These are phyloP conservation scores for Calonectria montana DNA, from an alignment of 2,329 filamentous ascomycete species.

Conservation along the genomic window DNA sequence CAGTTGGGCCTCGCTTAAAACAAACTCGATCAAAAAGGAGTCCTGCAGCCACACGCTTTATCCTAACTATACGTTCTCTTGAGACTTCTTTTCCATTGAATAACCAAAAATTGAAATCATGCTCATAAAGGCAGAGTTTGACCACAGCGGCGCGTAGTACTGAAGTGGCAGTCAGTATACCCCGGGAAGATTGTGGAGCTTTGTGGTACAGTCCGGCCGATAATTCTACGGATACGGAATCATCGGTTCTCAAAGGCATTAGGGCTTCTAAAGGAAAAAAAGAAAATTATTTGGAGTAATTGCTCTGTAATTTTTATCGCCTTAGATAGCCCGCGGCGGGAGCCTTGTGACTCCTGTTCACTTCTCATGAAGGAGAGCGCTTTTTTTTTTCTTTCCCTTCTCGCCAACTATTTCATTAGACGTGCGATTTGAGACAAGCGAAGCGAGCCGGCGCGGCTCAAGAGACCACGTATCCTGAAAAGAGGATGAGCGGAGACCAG, in stretches of 20 bases:
- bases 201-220: background rate
- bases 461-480: constrained; percentile 26
- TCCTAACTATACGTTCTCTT: too few species aligned
- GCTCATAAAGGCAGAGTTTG: background rate
- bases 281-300: background rate
- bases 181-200: background rate
- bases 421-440: background rate
- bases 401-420: background rate
- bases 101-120: background rate
- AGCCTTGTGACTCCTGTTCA: background rate
- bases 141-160: background rate
- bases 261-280: background rate
- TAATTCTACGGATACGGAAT: background rate
- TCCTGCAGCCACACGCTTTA: background rate
- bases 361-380: background rate
- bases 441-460: background rate
- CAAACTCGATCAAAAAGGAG: background rate
- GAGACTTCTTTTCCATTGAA: background rate
- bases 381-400: too few species aligned
- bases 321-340: background rate
- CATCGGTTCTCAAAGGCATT: background rate
- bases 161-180: background rate
- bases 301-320: background rate
- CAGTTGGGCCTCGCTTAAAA: background rate
- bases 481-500: constrained; percentile 15